Evolutionary conservation across 1,284 basidiomycete species (phyloP), one percentile per base, ranked within the genome.

Genomic region (Crocinoboletus sp.): DNA sequence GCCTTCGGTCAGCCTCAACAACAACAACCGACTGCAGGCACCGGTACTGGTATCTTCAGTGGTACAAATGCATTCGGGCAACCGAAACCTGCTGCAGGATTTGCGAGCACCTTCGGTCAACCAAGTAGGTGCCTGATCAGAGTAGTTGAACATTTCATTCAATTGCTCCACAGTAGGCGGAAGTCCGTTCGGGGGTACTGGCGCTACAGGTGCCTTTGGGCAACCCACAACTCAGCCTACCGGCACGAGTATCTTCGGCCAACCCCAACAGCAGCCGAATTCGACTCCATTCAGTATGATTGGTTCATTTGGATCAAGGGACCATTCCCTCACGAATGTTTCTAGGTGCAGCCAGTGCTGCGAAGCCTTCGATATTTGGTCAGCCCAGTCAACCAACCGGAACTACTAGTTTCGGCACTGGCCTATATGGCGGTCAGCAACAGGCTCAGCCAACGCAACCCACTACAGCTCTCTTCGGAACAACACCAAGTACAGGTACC

Each of bases 301-400:
- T 3, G 17, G 19, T 44, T 43, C n/a, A 12, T 40, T 27, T 15
- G 4, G 16, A 36, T 13, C 17, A 16, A 38, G n/a, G 13, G 29
- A 25, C 2, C 13, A 4, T 36, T 34, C 29, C 17, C 24, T 46
- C 10, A 63, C 22, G 15, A 43, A n/a, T 7, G 20, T 22, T 30
- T 25, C 19, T 17, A 63, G 61, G 53, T 45, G 39, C 52, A 48
- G 55, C 56, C 38, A 61, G 64, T 39, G 60, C 67, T n/a, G 52
- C 66, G 19, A 79, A 78, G 44, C 66, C 76, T n/a, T 64, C 66
- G 12, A 56, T 71, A 37, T 74, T 77, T 45, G 61, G 68, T 28
- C 65, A 64, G 29, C 48, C 66, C 9, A 46, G 37, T 32, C 69
- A 71, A 36, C 55, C 68, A 22, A 36, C 47, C 11, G 57, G 51